Evolutionary conservation across 164 flowering plant species (phyloP).

Genomic region (Chimonanthus praecox): DNA sequence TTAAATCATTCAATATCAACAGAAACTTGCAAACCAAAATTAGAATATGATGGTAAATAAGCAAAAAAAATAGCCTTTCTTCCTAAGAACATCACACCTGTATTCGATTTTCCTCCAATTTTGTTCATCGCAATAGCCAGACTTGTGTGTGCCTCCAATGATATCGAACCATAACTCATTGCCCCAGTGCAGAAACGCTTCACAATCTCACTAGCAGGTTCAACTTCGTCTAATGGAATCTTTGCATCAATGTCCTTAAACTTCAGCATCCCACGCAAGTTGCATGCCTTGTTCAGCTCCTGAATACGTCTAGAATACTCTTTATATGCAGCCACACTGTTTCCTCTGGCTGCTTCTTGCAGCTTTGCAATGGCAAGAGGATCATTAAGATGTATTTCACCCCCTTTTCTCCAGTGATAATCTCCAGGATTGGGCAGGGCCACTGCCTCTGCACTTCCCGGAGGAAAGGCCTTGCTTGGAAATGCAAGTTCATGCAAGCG

Average conservation of each 20-base stretch:
- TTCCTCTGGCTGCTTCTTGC: constrained; percentile 88
- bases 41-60: too few species aligned
- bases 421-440: constrained; percentile 97
- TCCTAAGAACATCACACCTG: constrained; percentile 40
- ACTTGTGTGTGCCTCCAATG: constrained; percentile 82
- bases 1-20: constrained; percentile 8
- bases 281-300: constrained; percentile 80
- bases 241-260: constrained; percentile 62
- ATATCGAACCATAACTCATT: constrained; percentile 96
- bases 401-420: constrained; percentile 98
- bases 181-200: constrained; percentile 98
- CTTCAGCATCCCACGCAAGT: constrained; percentile 84
- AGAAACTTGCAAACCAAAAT: background rate
- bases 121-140: constrained; percentile 88
- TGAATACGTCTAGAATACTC: constrained; percentile 88
- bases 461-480: constrained; percentile 62
- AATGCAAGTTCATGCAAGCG: constrained; percentile 87
- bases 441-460: constrained; percentile 89
- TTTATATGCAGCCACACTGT: constrained; percentile 90
- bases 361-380: constrained; percentile 96
- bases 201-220: constrained; percentile 96
- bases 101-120: constrained; percentile 86
- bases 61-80: background rate
- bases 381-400: constrained; percentile 94
- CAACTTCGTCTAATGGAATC: constrained; percentile 87